Evolutionary conservation across 169 alveolate species (phyloP).

Genomic region (Eimeria zaria): DNA sequence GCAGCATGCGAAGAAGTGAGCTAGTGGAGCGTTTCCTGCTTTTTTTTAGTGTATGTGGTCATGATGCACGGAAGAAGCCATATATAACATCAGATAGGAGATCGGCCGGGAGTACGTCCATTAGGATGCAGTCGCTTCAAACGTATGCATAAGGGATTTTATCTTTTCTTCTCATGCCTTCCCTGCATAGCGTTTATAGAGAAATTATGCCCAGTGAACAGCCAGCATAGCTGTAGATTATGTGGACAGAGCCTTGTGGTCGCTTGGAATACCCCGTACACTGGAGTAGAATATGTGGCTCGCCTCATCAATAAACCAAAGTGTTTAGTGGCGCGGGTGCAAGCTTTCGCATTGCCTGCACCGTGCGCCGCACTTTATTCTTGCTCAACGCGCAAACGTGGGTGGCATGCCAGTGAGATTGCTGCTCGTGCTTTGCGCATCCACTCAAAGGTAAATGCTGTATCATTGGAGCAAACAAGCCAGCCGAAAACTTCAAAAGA

Average conservation of each 20-base stretch:
- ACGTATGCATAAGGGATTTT: not conserved
- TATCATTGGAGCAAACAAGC: not conserved
- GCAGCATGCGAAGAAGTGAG: not conserved
- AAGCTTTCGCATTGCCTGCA: slow-evolving; percentile 1
- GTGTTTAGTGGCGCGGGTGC: not conserved
- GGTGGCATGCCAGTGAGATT: not conserved
- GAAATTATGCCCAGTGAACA: not conserved
- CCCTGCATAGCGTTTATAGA: not conserved
- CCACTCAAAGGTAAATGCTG: not conserved
- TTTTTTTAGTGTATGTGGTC: not conserved
- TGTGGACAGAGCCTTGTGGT: not conserved
- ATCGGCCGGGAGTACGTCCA: not conserved
- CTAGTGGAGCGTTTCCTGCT: not conserved
- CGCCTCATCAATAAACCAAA: not conserved
- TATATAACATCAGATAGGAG: not conserved
- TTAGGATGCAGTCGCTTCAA: not conserved
- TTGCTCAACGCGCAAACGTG: not conserved
- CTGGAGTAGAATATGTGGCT: not conserved
- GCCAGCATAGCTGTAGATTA: not conserved
- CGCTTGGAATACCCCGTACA: not conserved
- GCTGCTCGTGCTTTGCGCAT: not conserved
- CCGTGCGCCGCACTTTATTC: not conserved
- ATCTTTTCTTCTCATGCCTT: not conserved
- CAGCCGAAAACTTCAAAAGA: not conserved
- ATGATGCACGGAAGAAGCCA: not conserved